Conservation (phyloP, 352 stramenopile species). For the Phytophthora pistaciae region DNA sequence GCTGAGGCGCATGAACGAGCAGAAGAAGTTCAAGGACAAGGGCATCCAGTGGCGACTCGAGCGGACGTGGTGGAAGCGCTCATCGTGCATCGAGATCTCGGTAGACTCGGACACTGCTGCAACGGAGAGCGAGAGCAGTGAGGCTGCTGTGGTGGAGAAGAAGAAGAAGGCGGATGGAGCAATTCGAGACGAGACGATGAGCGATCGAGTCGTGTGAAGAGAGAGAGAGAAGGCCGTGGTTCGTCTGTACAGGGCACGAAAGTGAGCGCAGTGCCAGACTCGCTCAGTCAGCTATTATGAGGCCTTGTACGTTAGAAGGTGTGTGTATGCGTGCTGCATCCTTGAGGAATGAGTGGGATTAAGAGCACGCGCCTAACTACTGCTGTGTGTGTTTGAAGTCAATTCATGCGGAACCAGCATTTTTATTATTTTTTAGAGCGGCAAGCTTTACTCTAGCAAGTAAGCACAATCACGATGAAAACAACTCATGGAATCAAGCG, state of each 20-base stretch:
- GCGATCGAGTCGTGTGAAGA: slow-evolving; percentile 21
- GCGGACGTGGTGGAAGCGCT: slow-evolving; percentile 73
- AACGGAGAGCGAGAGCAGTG: neutral
- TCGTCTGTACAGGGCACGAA: neutral
- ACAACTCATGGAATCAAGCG: no score
- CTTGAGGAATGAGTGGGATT: no score
- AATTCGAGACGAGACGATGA: slow-evolving; percentile 28
- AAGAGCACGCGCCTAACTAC: no score
- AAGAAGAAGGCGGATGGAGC: neutral
- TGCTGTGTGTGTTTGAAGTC: no score
- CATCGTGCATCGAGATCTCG: slow-evolving; percentile 77
- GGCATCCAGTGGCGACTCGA: slow-evolving; percentile 75
- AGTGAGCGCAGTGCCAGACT: neutral
- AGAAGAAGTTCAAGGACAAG: slow-evolving; percentile 62
- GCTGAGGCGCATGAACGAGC: slow-evolving; percentile 75
- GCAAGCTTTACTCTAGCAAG: no score
- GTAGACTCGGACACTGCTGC: neutral
- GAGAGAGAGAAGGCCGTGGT: neutral
- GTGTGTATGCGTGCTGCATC: no score
- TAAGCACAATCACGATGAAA: no score
- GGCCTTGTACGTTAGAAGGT: no score
- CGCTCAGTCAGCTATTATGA: neutral
- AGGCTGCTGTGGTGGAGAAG: neutral
- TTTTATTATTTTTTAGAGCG: no score
- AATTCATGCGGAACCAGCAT: no score